These are phyloP conservation scores for Pestalotiopsis sp. DNA, from an alignment of 2,329 filamentous ascomycete genomes.

Conservation along the genomic window DNA sequence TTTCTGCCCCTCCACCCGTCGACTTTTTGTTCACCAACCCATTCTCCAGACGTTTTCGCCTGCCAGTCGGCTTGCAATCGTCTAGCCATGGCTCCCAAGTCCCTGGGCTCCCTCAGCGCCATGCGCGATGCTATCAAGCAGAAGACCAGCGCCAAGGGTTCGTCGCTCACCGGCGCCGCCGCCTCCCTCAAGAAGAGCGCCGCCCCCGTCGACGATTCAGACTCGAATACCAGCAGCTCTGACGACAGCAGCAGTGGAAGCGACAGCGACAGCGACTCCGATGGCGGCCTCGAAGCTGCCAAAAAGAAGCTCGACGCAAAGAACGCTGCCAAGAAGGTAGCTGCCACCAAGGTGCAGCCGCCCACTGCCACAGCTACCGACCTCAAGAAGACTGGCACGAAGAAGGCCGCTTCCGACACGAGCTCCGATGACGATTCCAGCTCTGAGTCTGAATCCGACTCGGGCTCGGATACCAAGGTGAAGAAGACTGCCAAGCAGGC, in stretches of 20 bases:
- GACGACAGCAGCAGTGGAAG: conserved; percentile 36
- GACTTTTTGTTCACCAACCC: not conserved
- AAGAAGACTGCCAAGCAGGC: not conserved
- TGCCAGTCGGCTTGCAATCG: not conserved
- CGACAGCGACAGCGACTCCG: conserved; percentile 35
- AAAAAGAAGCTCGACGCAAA: conserved; percentile 36
- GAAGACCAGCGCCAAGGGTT: conserved; percentile 23
- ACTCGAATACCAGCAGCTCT: conserved; percentile 5
- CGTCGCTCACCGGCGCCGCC: conserved; percentile 18
- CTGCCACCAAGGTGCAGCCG: conserved; percentile 20
- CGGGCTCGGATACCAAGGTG: not conserved
- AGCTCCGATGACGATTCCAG: conserved; percentile 4
- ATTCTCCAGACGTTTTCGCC: not conserved
- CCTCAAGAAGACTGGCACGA: conserved; percentile 20
- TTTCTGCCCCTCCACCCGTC: not conserved
- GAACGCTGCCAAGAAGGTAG: conserved; percentile 33
- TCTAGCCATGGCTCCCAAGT: conserved; percentile 15
- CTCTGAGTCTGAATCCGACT: conserved; percentile 15
- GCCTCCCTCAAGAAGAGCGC: conserved; percentile 19
- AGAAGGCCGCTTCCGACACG: conserved; percentile 22
- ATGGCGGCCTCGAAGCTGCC: conserved; percentile 31
- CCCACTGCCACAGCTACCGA: conserved; percentile 21
- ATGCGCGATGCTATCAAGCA: conserved; percentile 28
- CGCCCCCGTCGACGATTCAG: conserved; percentile 23
- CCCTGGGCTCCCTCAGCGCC: conserved; percentile 18